These are phyloP conservation scores for Bruguiera parviflora DNA, from an alignment of 345 rosid genomes.

Conservation along the genomic window DNA sequence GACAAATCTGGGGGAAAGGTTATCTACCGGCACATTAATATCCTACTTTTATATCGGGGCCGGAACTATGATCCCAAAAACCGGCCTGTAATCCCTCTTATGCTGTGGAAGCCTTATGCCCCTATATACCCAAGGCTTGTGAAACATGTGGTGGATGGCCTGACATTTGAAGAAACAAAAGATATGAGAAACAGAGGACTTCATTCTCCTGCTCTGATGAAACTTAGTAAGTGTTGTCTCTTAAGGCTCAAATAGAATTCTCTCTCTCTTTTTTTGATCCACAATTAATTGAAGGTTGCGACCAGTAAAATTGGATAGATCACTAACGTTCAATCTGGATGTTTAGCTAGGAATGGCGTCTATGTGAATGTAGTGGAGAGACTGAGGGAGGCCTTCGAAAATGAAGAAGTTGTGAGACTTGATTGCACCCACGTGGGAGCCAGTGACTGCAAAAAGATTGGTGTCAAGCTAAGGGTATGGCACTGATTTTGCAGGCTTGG, in stretches of 20 bases:
- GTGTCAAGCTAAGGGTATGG: constrained; percentile 71
- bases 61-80: constrained; percentile 67
- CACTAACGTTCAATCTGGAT: constrained; percentile 5
- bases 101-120: constrained; percentile 91
- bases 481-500: background rate
- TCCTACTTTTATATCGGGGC: constrained; percentile 70
- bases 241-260: background rate
- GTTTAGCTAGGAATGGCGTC: constrained; percentile 87
- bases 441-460: constrained; percentile 83
- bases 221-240: constrained; percentile 57
- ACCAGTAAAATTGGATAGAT: background rate
- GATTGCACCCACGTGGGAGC: constrained; percentile 76
- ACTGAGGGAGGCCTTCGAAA: constrained; percentile 59
- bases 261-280: background rate
- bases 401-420: constrained; percentile 70
- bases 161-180: constrained; percentile 81
- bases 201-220: constrained; percentile 51
- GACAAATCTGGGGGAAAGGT: constrained; percentile 83
- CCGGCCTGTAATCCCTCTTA: constrained; percentile 65
- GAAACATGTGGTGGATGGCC: constrained; percentile 66
- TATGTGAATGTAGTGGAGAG: constrained; percentile 71
- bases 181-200: constrained; percentile 74
- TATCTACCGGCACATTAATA: constrained; percentile 55
- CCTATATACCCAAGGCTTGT: constrained; percentile 84
- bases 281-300: background rate